phyloP scores from a whole-genome alignment of 768 basidiomycete species.

The Cystobasidium tubakii region DNA sequence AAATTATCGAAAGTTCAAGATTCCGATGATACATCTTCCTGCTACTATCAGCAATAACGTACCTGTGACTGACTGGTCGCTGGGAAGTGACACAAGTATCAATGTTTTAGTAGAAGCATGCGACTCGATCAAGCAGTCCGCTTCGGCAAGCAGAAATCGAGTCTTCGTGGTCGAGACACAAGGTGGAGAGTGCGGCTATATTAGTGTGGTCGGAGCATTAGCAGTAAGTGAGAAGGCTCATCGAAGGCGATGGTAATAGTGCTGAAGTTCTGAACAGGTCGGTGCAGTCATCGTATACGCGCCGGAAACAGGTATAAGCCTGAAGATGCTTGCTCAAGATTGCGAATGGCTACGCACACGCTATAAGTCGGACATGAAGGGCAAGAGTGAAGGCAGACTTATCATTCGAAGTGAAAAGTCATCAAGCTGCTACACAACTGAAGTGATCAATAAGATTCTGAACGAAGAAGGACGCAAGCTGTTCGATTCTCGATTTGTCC shows the following conservation, averaged over 20 bases:
- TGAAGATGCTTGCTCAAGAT: slow-evolving; percentile 73
- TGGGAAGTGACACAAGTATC: slow-evolving; percentile 94
- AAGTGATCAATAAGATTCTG: slow-evolving; percentile 85
- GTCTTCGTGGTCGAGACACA: slow-evolving; percentile 98
- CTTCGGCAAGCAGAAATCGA: slow-evolving; percentile 86
- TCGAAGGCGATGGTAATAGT: too few relatives aligned
- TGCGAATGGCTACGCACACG: slow-evolving; percentile 80
- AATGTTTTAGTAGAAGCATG: slow-evolving; percentile 96
- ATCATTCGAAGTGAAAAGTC: slow-evolving; percentile 84
- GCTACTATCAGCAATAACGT: slow-evolving; percentile 94
- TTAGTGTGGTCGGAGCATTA: slow-evolving; percentile 89
- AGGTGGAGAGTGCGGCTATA: slow-evolving; percentile 91
- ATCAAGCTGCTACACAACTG: slow-evolving; percentile 82
- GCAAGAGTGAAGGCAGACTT: slow-evolving; percentile 84
- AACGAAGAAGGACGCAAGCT: slow-evolving; percentile 86
- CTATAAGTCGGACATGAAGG: slow-evolving; percentile 76
- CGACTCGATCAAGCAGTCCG: slow-evolving; percentile 97
- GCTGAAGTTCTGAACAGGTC: too few relatives aligned
- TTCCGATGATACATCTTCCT: slow-evolving; percentile 92
- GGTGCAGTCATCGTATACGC: slow-evolving; percentile 92
- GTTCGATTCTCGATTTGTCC: slow-evolving; percentile 92
- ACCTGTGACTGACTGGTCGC: slow-evolving; percentile 88
- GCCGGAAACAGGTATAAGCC: slow-evolving; percentile 79
- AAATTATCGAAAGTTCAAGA: slow-evolving; percentile 78
- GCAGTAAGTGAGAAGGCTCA: slow-evolving; percentile 78